A percentile compares a stretch with the other conserved stretches of the same genome.
These are phyloP conservation scores for Kurtzmaniella fragi DNA, from an alignment of 805 yeast genomes.

Conservation along the genomic window DNA sequence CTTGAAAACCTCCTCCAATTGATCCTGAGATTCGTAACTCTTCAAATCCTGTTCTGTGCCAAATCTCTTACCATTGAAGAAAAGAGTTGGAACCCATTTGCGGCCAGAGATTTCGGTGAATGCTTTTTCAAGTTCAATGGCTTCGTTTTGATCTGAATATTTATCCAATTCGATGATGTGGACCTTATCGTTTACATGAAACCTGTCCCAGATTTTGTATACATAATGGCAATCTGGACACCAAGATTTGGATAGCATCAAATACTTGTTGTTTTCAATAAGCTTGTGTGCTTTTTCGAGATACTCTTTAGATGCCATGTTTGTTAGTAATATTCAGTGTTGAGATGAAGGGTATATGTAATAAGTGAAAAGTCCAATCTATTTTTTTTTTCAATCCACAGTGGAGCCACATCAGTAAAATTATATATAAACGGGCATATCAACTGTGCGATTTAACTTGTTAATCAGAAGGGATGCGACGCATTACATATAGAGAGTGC, in stretches of 20 bases:
- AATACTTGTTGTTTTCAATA: conserved; percentile 40
- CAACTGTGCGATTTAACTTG: too few species aligned
- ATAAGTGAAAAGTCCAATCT: too few species aligned
- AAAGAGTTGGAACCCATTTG: conserved; percentile 68
- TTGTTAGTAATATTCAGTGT: neutral
- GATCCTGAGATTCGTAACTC: conserved; percentile 27
- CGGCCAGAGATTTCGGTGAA: conserved; percentile 54
- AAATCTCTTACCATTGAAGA: conserved; percentile 52
- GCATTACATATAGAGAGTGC: too few species aligned
- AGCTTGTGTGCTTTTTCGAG: conserved; percentile 40
- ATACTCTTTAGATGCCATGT: conserved; percentile 16
- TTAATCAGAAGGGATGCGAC: too few species aligned
- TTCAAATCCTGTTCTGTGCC: conserved; percentile 53
- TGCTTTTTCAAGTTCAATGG: conserved; percentile 47
- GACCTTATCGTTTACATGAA: conserved; percentile 45
- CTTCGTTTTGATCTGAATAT: conserved; percentile 41
- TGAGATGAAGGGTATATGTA: too few species aligned
- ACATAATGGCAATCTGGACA: conserved; percentile 76
- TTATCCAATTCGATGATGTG: conserved; percentile 60
- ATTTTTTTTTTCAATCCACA: too few species aligned
- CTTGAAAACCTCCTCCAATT: conserved; percentile 29
- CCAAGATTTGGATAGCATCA: conserved; percentile 69
- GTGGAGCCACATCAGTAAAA: too few species aligned
- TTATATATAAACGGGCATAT: too few species aligned
- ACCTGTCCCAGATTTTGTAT: conserved; percentile 48